Conservation (phyloP, 2,329 filamentous ascomycete species). For the Talaromyces albobiverticillius region DNA sequence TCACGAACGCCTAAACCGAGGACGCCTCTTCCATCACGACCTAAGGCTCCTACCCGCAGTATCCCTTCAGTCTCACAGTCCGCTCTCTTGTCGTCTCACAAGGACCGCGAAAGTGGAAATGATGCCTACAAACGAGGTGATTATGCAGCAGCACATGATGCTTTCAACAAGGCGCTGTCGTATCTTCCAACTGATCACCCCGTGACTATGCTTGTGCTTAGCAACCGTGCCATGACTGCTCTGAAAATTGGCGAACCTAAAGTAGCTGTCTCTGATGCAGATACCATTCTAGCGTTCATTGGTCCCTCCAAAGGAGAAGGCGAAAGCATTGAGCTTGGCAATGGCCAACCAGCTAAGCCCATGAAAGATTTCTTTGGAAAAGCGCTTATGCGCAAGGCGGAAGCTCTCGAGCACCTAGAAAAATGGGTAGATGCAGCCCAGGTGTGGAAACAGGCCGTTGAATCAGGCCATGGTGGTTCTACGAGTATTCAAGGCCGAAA, state of each 20-base stretch:
- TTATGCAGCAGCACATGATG: conserved; percentile 78
- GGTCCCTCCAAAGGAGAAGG: conserved; percentile 74
- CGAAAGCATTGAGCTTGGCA: conserved; percentile 71
- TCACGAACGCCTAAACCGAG: conserved; percentile 41
- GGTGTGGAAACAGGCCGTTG: conserved; percentile 79
- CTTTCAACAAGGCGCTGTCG: conserved; percentile 74
- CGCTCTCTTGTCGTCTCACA: conserved; percentile 71
- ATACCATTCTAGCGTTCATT: conserved; percentile 75
- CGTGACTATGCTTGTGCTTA: conserved; percentile 80
- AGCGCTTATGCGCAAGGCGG: conserved; percentile 88
- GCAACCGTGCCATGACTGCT: conserved; percentile 84
- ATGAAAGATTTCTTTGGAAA: conserved; percentile 95
- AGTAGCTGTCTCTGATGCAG: conserved; percentile 78
- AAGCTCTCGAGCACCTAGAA: conserved; percentile 93
- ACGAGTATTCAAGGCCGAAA: conserved; percentile 82
- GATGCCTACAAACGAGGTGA: conserved; percentile 93
- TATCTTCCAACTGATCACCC: conserved; percentile 77
- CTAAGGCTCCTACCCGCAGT: conserved; percentile 48
- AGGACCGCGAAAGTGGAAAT: conserved; percentile 74
- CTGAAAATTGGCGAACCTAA: conserved; percentile 92
- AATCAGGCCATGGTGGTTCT: conserved; percentile 79
- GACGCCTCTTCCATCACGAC: conserved; percentile 44
- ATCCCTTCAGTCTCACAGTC: conserved; percentile 66
- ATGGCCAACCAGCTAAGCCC: conserved; percentile 66
- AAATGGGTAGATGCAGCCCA: conserved; percentile 80